A percentile compares a stretch with the other conserved stretches of the same genome.
Evolutionary conservation across 1,284 basidiomycete species (phyloP).

Genomic region (Leccinum pachyderme): DNA sequence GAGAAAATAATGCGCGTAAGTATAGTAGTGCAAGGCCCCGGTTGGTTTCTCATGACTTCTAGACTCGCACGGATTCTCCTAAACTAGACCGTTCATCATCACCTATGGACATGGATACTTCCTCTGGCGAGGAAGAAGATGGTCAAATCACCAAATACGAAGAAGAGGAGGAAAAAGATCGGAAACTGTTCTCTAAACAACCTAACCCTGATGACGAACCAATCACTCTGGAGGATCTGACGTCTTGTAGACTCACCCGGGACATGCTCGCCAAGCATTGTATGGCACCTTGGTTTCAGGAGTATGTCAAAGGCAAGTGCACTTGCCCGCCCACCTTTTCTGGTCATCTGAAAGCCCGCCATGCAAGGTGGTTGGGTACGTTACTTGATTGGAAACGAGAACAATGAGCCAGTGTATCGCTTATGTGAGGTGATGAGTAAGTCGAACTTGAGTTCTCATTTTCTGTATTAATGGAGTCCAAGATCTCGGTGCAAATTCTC

Average conservation of each 20-base stretch:
- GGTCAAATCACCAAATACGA: conserved; percentile 70
- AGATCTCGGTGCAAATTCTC: conserved; percentile 44
- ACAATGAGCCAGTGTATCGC: conserved; percentile 69
- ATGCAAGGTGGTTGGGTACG: conserved; percentile 75
- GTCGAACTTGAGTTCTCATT: conserved; percentile 29
- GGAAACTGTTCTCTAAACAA: conserved; percentile 48
- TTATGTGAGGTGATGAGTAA: conserved; percentile 76
- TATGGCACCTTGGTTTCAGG: conserved; percentile 74
- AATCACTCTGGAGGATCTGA: conserved; percentile 54
- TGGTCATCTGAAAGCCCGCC: conserved; percentile 10
- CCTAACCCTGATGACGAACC: conserved; percentile 52
- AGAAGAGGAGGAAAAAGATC: conserved; percentile 65
- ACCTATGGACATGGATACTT: conserved; percentile 80
- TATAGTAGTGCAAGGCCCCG: background rate
- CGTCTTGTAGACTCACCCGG: conserved; percentile 59
- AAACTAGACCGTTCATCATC: conserved; percentile 68
- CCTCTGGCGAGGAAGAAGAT: conserved; percentile 67
- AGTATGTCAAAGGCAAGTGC: conserved; percentile 67
- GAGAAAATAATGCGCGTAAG: conserved; percentile 72
- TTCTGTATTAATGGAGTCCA: conserved; percentile 11
- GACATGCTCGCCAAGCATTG: conserved; percentile 62
- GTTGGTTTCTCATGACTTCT: conserved; percentile 15
- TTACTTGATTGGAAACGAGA: conserved; percentile 62
- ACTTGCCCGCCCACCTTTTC: background rate
- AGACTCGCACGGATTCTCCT: conserved; percentile 52